Evolutionary conservation across 2,329 filamentous ascomycete genomes (phyloP).

Genomic region (Dactylonectria macrodidyma): DNA sequence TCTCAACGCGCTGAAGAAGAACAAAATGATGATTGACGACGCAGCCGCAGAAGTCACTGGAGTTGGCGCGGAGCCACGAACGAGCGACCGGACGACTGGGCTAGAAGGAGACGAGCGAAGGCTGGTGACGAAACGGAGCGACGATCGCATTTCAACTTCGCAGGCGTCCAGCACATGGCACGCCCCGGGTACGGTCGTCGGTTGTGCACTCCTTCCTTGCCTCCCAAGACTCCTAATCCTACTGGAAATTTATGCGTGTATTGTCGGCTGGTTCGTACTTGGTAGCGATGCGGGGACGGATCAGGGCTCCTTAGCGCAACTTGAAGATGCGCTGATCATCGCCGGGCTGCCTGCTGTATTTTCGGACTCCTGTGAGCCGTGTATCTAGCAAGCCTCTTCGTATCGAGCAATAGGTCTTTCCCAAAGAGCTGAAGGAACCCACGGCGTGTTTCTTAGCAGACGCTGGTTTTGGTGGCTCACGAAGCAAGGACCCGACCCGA

Average conservation of each 20-base stretch:
- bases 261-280: too few relatives aligned
- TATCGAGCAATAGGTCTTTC: slow-evolving; percentile 5
- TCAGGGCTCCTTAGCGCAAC: background rate
- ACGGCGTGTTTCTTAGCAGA: slow-evolving; percentile 29
- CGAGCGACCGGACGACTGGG: slow-evolving; percentile 31
- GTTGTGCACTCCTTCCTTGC: background rate
- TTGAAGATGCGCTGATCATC: background rate
- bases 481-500: slow-evolving; percentile 10
- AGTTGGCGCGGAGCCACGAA: slow-evolving; percentile 13
- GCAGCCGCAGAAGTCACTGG: slow-evolving; percentile 10
- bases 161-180: slow-evolving; percentile 18
- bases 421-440: slow-evolving; percentile 7
- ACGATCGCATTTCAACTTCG: slow-evolving; percentile 35
- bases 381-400: background rate
- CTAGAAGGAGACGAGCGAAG: slow-evolving; percentile 27
- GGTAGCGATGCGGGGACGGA: background rate
- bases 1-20: slow-evolving; percentile 19
- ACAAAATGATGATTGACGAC: slow-evolving; percentile 25
- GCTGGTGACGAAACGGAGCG: slow-evolving; percentile 28
- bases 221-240: background rate
- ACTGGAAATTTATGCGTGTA: too few relatives aligned
- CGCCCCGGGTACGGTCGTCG: slow-evolving; percentile 8
- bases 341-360: background rate
- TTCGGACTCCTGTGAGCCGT: slow-evolving; percentile 3
- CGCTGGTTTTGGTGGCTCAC: background rate